These are phyloP conservation scores for Fusarium gaditjirri DNA, from an alignment of 2,329 filamentous ascomycete genomes.

Conservation along the genomic window DNA sequence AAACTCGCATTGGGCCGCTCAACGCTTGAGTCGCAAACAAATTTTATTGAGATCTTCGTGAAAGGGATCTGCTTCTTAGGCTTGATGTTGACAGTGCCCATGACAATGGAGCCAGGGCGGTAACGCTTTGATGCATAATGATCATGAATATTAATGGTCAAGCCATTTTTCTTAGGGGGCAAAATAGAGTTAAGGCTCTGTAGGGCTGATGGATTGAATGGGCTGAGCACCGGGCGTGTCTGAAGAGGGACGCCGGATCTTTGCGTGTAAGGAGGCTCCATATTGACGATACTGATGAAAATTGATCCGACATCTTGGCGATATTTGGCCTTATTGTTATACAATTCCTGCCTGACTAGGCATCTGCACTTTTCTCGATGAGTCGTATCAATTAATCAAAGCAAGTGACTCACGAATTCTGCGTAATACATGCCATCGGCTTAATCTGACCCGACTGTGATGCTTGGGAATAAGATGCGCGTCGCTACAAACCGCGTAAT, in stretches of 20 bases:
- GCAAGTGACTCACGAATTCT: conserved; percentile 7
- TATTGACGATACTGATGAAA: neutral
- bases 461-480: neutral
- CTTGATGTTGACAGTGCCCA: conserved; percentile 13
- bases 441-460: conserved; percentile 9
- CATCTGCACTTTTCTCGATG: neutral
- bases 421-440: neutral
- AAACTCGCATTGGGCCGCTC: conserved; percentile 8
- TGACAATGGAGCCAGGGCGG: conserved; percentile 3
- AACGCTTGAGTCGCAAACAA: conserved; percentile 20
- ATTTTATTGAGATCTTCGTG: conserved; percentile 8
- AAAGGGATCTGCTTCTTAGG: conserved; percentile 10
- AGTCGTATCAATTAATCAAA: neutral
- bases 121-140: conserved; percentile 25
- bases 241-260: conserved; percentile 16
- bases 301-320: neutral
- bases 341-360: neutral
- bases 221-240: conserved; percentile 17
- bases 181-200: conserved; percentile 8
- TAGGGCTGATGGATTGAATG: conserved; percentile 9
- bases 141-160: conserved; percentile 4
- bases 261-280: conserved; percentile 19
- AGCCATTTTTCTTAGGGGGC: neutral
- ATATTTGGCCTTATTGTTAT: neutral
- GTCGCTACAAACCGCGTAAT: conserved; percentile 6